Evolutionary conservation across 805 yeast genomes (phyloP).

Genomic region (Yarrowia alimentaria): DNA sequence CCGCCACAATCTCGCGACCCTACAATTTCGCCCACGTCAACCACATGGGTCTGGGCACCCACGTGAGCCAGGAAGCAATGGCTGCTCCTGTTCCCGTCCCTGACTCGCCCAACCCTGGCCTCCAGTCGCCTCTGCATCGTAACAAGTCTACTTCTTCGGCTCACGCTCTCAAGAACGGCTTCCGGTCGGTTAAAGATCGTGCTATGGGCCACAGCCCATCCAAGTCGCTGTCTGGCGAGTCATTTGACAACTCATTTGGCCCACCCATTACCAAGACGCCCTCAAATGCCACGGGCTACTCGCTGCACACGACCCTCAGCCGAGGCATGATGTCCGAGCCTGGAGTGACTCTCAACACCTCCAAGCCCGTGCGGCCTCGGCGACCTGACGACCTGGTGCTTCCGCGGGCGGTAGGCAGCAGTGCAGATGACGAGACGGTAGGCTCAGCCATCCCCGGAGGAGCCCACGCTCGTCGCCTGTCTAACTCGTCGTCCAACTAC

Average conservation of each 20-base stretch:
- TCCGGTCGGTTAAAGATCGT: constrained; percentile 1
- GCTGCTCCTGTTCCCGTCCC: not conserved
- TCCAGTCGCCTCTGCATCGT: constrained; percentile 1
- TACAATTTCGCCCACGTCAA: constrained; percentile 5
- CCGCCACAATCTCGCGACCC: constrained; percentile 11
- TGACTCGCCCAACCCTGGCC: not conserved
- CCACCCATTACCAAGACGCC: constrained; percentile 7
- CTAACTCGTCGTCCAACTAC: constrained; percentile 26
- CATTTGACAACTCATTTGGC: constrained; percentile 3
- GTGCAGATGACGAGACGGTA: not conserved
- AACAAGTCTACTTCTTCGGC: constrained; percentile 7
- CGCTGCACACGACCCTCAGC: constrained; percentile 8
- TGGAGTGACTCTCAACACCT: constrained; percentile 5
- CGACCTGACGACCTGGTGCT: constrained; percentile 6
- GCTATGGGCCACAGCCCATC: constrained; percentile 10
- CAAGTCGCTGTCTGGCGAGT: constrained; percentile 10
- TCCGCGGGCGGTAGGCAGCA: not conserved
- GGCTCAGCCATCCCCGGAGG: not conserved
- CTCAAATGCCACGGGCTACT: constrained; percentile 13
- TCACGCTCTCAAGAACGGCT: constrained; percentile 7
- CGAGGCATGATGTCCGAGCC: constrained; percentile 6
- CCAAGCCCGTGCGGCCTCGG: constrained; percentile 20
- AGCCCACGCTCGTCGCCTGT: not conserved
- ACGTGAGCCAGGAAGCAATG: not conserved
- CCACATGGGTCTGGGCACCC: not conserved